These are phyloP conservation scores for Suillus cothurnatus DNA, from an alignment of 768 basidiomycete genomes.

Conservation along the genomic window DNA sequence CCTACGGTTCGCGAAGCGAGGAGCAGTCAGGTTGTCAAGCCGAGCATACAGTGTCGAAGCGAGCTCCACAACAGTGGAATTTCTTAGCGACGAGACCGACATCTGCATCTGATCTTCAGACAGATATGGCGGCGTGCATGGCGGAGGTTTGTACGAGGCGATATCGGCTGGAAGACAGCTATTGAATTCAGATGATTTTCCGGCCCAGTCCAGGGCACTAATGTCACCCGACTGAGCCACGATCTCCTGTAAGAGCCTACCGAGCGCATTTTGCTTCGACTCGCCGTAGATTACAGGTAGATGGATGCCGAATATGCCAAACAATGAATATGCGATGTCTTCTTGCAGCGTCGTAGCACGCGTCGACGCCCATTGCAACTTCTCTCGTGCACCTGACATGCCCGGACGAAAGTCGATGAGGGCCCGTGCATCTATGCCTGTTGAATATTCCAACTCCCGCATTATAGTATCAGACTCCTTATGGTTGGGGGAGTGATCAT, in stretches of 20 bases:
- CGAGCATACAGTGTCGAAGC: not conserved
- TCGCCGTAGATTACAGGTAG: constrained; percentile 20
- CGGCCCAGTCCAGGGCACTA: no score
- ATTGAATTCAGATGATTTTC: not conserved
- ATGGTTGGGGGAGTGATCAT: not conserved
- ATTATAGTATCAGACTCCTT: not conserved
- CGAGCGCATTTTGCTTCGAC: constrained; percentile 7
- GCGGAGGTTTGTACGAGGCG: not conserved
- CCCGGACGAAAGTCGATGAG: not conserved
- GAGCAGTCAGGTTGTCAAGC: not conserved
- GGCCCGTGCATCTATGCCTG: not conserved
- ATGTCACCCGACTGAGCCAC: constrained; percentile 7
- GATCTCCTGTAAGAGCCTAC: constrained; percentile 3
- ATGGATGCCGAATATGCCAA: not conserved
- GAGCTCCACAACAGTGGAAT: not conserved
- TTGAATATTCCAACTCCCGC: not conserved
- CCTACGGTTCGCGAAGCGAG: not conserved
- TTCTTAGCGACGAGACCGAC: not conserved
- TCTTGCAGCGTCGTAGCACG: not conserved
- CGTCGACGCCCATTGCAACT: not conserved
- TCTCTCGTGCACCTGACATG: not conserved
- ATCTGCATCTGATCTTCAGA: not conserved
- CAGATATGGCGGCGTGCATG: not conserved
- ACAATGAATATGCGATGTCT: not conserved
- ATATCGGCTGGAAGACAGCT: constrained; percentile 1